These are phyloP conservation scores for Colletotrichum caudatum DNA, from an alignment of 2,329 filamentous ascomycete species.

Conservation along the genomic window DNA sequence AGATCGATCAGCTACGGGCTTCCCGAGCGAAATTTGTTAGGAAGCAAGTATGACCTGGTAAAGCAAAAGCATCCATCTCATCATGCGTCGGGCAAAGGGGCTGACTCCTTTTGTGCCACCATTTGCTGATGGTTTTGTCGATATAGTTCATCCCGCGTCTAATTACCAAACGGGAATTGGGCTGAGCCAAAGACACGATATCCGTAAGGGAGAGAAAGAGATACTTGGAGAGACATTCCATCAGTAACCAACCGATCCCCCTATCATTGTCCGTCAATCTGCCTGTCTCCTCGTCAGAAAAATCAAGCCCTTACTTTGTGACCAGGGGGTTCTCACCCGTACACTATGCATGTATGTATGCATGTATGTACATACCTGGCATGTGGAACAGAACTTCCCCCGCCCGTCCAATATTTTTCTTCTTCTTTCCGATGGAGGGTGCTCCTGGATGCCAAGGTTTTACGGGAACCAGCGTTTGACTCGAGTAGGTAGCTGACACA, in stretches of 20 bases:
- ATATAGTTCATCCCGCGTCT: conserved; percentile 23
- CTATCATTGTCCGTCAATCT: neutral
- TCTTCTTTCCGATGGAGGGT: conserved; percentile 22
- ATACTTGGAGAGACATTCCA: conserved; percentile 1
- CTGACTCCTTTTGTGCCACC: conserved; percentile 32
- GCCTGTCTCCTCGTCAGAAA: conserved; percentile 5
- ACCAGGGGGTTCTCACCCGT: conserved; percentile 9
- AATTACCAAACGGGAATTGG: conserved; percentile 16
- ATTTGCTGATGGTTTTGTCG: conserved; percentile 8
- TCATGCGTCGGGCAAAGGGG: neutral
- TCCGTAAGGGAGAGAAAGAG: conserved; percentile 6
- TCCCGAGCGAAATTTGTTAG: neutral
- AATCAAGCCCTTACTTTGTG: conserved; percentile 1
- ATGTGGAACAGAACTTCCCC: conserved; percentile 2
- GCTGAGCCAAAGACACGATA: conserved; percentile 14
- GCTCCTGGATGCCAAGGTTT: conserved; percentile 25
- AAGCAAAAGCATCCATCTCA: neutral
- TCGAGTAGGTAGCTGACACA: conserved; percentile 23
- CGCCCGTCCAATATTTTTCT: conserved; percentile 24
- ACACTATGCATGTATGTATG: no score
- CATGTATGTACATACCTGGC: no score
- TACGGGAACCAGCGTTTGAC: conserved; percentile 24
- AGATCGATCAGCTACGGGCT: neutral
- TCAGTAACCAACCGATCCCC: neutral
- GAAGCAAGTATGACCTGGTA: neutral